These are phyloP conservation scores for Rhizophagus prolifer DNA, from an alignment of 192 early-diverging fungal genomes.

Conservation along the genomic window DNA sequence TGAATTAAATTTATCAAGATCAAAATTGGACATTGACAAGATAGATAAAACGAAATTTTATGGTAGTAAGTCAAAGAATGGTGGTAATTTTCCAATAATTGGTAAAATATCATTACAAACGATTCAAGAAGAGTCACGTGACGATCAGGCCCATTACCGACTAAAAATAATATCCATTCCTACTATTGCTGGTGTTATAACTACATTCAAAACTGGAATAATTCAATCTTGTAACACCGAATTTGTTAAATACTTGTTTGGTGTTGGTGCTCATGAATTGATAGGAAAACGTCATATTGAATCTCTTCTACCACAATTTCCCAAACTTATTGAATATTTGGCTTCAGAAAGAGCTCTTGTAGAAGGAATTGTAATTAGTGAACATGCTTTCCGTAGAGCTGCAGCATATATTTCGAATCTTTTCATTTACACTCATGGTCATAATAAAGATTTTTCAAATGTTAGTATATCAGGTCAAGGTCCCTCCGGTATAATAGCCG, in stretches of 20 bases:
- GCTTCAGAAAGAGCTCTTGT: conserved; percentile 35
- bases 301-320: conserved; percentile 60
- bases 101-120: conserved; percentile 41
- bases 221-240: conserved; percentile 59
- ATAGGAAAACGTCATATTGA: conserved; percentile 52
- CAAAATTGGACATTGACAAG: conserved; percentile 43
- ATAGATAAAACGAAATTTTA: conserved; percentile 60
- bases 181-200: conserved; percentile 63
- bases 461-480: not conserved
- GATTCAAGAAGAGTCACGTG: conserved; percentile 24
- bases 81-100: conserved; percentile 59
- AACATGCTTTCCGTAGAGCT: conserved; percentile 39
- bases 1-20: conserved; percentile 34
- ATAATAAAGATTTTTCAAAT: not conserved
- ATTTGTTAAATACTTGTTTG: conserved; percentile 66
- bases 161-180: conserved; percentile 62
- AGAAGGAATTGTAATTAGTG: conserved; percentile 43
- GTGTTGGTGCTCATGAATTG: conserved; percentile 46
- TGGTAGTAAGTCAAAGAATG: conserved; percentile 49
- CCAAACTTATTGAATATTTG: conserved; percentile 45
- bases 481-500: conserved; percentile 49
- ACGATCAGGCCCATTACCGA: conserved; percentile 31
- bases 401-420: conserved; percentile 29
- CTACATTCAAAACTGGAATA: conserved; percentile 46
- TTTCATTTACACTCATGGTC: not conserved